Evolutionary conservation across 2,329 filamentous ascomycete species (phyloP).

Genomic region (Graphiopsis chlorocephala): DNA sequence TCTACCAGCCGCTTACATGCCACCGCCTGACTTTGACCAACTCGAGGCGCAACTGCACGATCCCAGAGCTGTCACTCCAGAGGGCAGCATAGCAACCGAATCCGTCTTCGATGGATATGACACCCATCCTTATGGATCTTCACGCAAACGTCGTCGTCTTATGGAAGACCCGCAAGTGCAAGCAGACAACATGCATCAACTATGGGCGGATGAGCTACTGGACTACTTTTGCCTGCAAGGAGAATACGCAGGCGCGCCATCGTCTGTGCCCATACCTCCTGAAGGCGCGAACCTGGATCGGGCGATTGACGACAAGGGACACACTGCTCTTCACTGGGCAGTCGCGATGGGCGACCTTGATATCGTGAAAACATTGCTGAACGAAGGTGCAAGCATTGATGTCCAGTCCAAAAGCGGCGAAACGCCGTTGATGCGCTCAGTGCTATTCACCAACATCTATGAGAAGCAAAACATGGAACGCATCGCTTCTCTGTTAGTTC

Average conservation of each 20-base stretch:
- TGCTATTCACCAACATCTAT: constrained; percentile 95
- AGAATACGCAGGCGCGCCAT: constrained; percentile 56
- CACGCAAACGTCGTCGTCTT: constrained; percentile 76
- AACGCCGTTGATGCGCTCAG: constrained; percentile 89
- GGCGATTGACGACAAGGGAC: constrained; percentile 87
- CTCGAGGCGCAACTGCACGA: constrained; percentile 29
- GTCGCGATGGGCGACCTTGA: constrained; percentile 95
- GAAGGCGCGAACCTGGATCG: constrained; percentile 84
- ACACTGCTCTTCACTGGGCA: constrained; percentile 95
- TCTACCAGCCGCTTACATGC: constrained; percentile 3
- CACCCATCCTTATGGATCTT: constrained; percentile 59
- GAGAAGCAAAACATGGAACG: constrained; percentile 88
- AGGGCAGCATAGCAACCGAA: constrained; percentile 81
- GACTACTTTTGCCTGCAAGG: constrained; percentile 83
- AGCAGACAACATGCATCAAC: constrained; percentile 78
- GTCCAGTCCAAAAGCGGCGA: constrained; percentile 65
- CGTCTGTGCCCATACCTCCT: constrained; percentile 73
- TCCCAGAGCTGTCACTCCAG: constrained; percentile 69
- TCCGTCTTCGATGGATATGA: constrained; percentile 85
- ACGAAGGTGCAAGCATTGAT: constrained; percentile 71
- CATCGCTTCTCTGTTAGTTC: constrained; percentile 77
- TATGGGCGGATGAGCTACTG: constrained; percentile 88
- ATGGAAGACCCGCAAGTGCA: constrained; percentile 51
- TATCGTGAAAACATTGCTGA: constrained; percentile 82
- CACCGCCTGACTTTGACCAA: constrained; percentile 27